Conservation (phyloP, 148 eudicot genomes). For the Vaccinium vitisidaea region DNA sequence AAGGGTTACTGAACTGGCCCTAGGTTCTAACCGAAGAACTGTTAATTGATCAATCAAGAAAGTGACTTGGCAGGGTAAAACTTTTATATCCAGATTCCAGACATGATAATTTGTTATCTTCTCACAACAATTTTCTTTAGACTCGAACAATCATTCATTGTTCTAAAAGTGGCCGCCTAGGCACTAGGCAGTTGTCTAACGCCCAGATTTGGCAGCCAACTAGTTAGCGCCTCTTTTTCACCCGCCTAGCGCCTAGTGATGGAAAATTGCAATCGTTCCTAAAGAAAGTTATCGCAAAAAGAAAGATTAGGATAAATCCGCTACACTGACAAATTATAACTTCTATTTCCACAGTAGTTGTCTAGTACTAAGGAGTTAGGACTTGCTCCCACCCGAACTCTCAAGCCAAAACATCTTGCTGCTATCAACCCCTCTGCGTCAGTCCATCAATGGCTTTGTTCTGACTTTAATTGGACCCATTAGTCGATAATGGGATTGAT, state of each 20-base stretch:
- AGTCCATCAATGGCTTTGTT: background rate
- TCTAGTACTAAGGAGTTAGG: background rate
- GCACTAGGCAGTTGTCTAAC: too few species aligned
- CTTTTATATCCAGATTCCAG: background rate
- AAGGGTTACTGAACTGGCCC: background rate
- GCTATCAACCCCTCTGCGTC: background rate
- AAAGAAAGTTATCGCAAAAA: background rate
- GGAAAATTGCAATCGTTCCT: background rate
- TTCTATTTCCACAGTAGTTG: background rate
- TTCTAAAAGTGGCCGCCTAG: too few species aligned
- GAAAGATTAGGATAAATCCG: background rate
- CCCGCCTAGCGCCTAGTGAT: too few species aligned
- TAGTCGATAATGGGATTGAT: too few species aligned
- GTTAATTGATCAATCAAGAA: background rate
- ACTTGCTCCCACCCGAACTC: background rate
- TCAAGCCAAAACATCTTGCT: too few species aligned
- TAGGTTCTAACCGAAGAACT: background rate
- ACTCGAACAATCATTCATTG: too few species aligned
- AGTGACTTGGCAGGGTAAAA: background rate
- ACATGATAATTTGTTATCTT: background rate
- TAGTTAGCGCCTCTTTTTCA: too few species aligned
- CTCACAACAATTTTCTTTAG: background rate
- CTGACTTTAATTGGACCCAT: background rate
- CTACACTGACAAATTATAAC: background rate
- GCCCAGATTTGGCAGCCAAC: too few species aligned